These are phyloP conservation scores for Gentiana dahurica DNA, from an alignment of 257 asterid genomes.

Conservation along the genomic window DNA sequence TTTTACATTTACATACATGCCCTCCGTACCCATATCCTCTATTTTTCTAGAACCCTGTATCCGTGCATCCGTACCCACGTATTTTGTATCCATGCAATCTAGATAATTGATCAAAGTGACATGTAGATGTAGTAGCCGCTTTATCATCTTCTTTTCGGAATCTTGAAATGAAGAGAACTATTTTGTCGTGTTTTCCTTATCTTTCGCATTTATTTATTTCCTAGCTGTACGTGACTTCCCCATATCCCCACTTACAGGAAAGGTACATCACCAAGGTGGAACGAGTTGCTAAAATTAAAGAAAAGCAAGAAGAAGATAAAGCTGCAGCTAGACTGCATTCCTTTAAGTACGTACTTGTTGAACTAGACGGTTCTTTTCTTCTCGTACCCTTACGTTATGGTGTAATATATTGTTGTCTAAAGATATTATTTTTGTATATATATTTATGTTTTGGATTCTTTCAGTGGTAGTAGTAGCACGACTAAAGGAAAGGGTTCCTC, in stretches of 20 bases:
- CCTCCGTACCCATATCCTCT: too few relatives aligned
- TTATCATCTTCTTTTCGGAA: too few relatives aligned
- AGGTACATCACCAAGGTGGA: conserved; percentile 66
- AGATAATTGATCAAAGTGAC: too few relatives aligned
- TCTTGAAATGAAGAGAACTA: too few relatives aligned
- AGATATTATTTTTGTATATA: neutral
- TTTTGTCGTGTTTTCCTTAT: too few relatives aligned
- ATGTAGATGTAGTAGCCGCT: too few relatives aligned
- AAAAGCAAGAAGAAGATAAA: conserved; percentile 72
- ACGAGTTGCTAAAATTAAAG: conserved; percentile 68
- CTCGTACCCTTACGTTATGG: neutral
- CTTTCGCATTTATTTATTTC: too few relatives aligned
- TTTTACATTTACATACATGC: too few relatives aligned
- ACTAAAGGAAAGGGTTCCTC: conserved; percentile 16
- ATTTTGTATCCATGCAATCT: too few relatives aligned
- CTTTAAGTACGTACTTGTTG: conserved; percentile 45
- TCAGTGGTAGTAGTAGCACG: conserved; percentile 44
- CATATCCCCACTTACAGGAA: conserved; percentile 31
- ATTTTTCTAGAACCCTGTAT: too few relatives aligned
- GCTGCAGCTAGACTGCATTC: conserved; percentile 64
- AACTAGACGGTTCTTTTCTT: neutral
- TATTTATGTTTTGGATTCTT: conserved; percentile 9
- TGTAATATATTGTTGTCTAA: neutral
- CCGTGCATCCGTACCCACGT: too few relatives aligned
- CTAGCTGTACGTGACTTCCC: neutral